A percentile compares a stretch with the other conserved stretches of the same genome.
These are phyloP conservation scores for Dioscorea alata DNA, from an alignment of 106 monocot genomes.

Conservation along the genomic window DNA sequence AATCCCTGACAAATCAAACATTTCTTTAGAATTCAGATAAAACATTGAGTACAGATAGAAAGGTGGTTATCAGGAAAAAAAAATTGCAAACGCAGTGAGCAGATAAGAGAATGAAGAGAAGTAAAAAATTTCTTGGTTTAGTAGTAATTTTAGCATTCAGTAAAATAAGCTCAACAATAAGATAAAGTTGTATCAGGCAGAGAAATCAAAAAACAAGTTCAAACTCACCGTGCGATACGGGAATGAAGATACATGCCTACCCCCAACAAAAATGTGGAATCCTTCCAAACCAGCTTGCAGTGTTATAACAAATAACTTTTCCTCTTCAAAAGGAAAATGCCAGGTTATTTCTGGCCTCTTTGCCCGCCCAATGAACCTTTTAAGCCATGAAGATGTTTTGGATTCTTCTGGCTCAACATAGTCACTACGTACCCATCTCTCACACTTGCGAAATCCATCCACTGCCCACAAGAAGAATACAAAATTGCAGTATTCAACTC, in stretches of 20 bases:
- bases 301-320: constrained; percentile 71
- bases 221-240: constrained; percentile 53
- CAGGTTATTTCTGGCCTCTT: constrained; percentile 86
- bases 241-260: constrained; percentile 79
- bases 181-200: background rate
- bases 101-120: too few species aligned
- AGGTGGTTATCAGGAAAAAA: too few species aligned
- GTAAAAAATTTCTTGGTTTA: background rate
- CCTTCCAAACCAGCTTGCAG: constrained; percentile 89
- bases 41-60: background rate
- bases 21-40: background rate
- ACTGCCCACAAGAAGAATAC: constrained; percentile 45
- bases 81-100: too few species aligned
- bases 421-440: constrained; percentile 73
- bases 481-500: constrained; percentile 12
- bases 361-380: constrained; percentile 81
- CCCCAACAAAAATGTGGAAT: constrained; percentile 71
- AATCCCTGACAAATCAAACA: constrained; percentile 59
- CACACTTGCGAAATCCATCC: constrained; percentile 80
- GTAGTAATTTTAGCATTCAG: background rate
- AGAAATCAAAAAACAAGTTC: constrained; percentile 1
- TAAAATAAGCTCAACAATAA: background rate
- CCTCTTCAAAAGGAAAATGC: constrained; percentile 87
- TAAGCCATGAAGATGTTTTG: constrained; percentile 75
- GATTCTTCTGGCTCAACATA: constrained; percentile 53